Percentiles rank a stretch among this genome's conserved stretches.
Evolutionary conservation across 352 stramenopile genomes (phyloP).

Genomic region (Phytophthora cactorum): DNA sequence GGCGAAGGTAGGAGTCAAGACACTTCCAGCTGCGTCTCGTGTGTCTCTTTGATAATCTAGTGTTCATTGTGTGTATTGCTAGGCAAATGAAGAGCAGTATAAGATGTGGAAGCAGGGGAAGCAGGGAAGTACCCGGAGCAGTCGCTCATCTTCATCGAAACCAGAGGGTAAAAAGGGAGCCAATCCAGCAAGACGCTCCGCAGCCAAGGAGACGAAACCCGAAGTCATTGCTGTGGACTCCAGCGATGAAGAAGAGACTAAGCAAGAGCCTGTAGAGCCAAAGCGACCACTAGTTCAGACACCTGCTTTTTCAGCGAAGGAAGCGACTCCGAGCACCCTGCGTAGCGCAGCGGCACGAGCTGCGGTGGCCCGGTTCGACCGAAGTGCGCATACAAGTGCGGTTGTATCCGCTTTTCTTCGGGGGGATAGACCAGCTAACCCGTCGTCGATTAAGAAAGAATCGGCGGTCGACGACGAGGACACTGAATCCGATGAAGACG

Average conservation of each 20-base stretch:
- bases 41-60: not conserved
- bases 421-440: not conserved
- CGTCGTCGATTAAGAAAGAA: constrained; percentile 5
- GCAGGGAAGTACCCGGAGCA: constrained; percentile 15
- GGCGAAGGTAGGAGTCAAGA: constrained; percentile 55
- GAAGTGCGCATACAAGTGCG: constrained; percentile 43
- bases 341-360: constrained; percentile 60
- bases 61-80: not conserved
- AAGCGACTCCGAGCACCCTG: constrained; percentile 40
- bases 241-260: constrained; percentile 22
- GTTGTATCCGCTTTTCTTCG: constrained; percentile 51
- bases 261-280: constrained; percentile 15
- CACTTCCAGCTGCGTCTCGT: not conserved
- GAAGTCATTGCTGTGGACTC: constrained; percentile 25
- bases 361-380: constrained; percentile 61
- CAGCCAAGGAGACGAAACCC: constrained; percentile 23
- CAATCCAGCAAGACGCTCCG: constrained; percentile 5
- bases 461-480: constrained; percentile 23
- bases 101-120: constrained; percentile 65
- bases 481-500: constrained; percentile 51
- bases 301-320: constrained; percentile 37
- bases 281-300: constrained; percentile 26
- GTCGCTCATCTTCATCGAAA: constrained; percentile 4
- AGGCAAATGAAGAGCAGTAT: constrained; percentile 79
- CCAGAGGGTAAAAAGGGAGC: constrained; percentile 6